Evolutionary conservation across 345 rosid genomes (phyloP).

Genomic region (Geranium brycei): DNA sequence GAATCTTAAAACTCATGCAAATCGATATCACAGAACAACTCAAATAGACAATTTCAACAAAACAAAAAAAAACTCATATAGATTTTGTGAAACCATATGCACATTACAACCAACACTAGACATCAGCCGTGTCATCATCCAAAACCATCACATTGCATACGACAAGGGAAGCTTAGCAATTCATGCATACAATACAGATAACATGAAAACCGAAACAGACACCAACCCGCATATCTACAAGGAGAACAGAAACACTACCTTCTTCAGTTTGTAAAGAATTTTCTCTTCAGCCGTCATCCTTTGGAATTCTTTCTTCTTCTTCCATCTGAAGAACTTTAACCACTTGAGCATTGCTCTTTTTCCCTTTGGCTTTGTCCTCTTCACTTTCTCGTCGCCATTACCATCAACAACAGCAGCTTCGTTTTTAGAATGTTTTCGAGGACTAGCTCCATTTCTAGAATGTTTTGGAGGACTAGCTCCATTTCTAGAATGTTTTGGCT

Average conservation of each 20-base stretch:
- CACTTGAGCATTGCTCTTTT: conserved; percentile 84
- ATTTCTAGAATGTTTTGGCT: conserved; percentile 13
- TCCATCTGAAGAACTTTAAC: conserved; percentile 82
- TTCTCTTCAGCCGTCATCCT: conserved; percentile 89
- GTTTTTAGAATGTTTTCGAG: conserved; percentile 12
- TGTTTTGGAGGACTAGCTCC: not conserved
- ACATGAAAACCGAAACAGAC: not conserved
- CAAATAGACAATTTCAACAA: too few species aligned
- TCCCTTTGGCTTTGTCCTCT: conserved; percentile 72
- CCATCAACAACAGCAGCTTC: conserved; percentile 13
- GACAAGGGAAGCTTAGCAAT: not conserved
- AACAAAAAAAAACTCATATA: too few species aligned
- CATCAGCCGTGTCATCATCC: not conserved
- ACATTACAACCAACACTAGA: not conserved
- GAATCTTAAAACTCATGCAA: too few species aligned
- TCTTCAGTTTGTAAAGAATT: conserved; percentile 55
- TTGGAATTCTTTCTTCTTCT: conserved; percentile 80
- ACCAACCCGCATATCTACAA: not conserved
- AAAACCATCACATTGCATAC: not conserved
- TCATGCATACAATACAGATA: not conserved
- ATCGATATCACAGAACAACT: too few species aligned
- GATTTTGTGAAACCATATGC: not conserved
- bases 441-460: too few species aligned
- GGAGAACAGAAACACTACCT: conserved; percentile 22
- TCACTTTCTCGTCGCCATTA: conserved; percentile 23